Base-by-base conservation (phyloP, 108 stramenopile genomes). In the Cyclotella distinguenda region DNA sequence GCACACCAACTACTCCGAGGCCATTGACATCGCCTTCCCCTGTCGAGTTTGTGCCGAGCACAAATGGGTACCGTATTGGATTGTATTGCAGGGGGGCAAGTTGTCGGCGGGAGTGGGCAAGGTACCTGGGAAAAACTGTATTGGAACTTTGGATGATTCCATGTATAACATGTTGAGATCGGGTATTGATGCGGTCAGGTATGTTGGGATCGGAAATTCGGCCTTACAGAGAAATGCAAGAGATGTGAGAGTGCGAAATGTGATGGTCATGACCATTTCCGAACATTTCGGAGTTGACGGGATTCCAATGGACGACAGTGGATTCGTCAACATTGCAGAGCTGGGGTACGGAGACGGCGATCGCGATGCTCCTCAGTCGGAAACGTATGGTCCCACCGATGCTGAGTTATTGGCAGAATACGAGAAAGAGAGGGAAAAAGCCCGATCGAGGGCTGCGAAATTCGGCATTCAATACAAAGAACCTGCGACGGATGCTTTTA, bases 391-490 rank as follows among this genome's bases (percentile, higher is more conserved):
- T 40, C 54, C 79, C 15, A 74, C 80, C 34, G 80, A 81, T 30
- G 75, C 71, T 2, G 83, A 68, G 21, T 49, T 86, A 10, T 60
- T 85, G 69, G 64, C 66, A 30, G 90, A 87, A 36, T 92, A 88
- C 59, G 74, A 86, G 48, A 71, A 80, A 53, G 87, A 92, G 65
- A 84, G 90, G 46, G 39, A 35, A 15, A 87, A 86, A 64, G 81
- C 82, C 9, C 66, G 72, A n/a, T 77, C 81, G 11, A 60, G 91
- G 2, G 91, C 91, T 23, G 70, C 71, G 18, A 92, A 92, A 57
- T 92, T 87, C 73, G 87, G 87, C 2, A 81, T 81, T 34, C 68
- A 81, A 44, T 92, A 89, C 72, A 80, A 86, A 52, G 76, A 81
- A 33, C 87, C 87, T 16, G 49, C 68, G 10, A 61, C 82, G 11